Conservation (phyloP, 129 eudicot genomes). For the Centrapalus pauciflorus region DNA sequence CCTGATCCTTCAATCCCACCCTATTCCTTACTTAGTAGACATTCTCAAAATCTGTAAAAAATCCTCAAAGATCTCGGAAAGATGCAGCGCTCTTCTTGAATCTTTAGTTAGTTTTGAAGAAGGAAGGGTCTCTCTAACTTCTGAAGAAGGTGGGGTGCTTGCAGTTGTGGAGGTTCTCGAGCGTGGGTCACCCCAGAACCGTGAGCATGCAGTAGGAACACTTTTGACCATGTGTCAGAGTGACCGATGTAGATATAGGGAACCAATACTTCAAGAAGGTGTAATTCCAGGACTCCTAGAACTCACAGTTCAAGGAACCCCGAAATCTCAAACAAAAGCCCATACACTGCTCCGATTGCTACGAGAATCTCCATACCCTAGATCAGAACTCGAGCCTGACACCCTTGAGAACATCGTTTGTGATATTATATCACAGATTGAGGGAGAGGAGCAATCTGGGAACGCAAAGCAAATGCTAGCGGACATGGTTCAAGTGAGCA, state of each 20-base stretch:
- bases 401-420: slow-evolving; percentile 80
- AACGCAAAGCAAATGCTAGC: slow-evolving; percentile 91
- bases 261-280: slow-evolving; percentile 91
- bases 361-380: slow-evolving; percentile 73
- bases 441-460: slow-evolving; percentile 80
- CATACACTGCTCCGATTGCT: slow-evolving; percentile 54
- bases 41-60: slow-evolving; percentile 66
- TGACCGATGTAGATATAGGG: slow-evolving; percentile 68
- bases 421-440: slow-evolving; percentile 69
- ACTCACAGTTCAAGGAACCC: slow-evolving; percentile 89
- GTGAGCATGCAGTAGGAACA: slow-evolving; percentile 89
- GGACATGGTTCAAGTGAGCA: slow-evolving; percentile 98
- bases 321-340: slow-evolving; percentile 70
- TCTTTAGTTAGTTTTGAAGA: slow-evolving; percentile 58
- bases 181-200: slow-evolving; percentile 76
- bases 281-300: slow-evolving; percentile 92
- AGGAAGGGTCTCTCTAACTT: slow-evolving; percentile 54
- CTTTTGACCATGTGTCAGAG: slow-evolving; percentile 74
- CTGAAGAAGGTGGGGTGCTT: slow-evolving; percentile 82
- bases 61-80: slow-evolving; percentile 71
- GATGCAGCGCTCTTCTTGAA: slow-evolving; percentile 69
- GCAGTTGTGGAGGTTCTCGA: slow-evolving; percentile 89
- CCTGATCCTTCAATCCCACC: slow-evolving; percentile 54
- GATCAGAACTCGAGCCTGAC: slow-evolving; percentile 64
- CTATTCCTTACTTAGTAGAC: slow-evolving; percentile 53